These are phyloP conservation scores for Metarhizium rileyi DNA, from an alignment of 2,329 filamentous ascomycete species.

Conservation along the genomic window DNA sequence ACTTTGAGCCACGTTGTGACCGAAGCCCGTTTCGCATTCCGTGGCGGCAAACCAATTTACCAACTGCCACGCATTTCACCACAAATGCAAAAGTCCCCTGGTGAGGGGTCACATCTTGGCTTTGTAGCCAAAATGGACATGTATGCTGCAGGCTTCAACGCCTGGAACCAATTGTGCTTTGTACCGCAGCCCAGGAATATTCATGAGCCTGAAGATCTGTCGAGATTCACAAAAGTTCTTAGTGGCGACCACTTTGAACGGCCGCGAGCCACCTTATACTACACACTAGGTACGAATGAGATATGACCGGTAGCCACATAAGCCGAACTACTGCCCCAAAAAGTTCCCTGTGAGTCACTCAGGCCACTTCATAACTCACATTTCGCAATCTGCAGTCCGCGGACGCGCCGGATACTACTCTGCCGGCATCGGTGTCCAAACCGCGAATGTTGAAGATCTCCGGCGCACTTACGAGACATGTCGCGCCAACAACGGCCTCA, in stretches of 20 bases:
- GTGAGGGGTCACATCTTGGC: not conserved
- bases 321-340: not conserved
- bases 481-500: slow-evolving; percentile 3
- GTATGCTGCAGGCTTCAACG: slow-evolving; percentile 48
- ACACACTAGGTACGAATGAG: slow-evolving; percentile 35
- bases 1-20: not conserved
- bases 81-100: not conserved
- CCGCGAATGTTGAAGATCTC: not conserved
- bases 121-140: slow-evolving; percentile 31
- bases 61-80: not conserved
- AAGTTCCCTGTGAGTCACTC: not conserved
- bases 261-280: slow-evolving; percentile 28
- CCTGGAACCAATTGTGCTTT: slow-evolving; percentile 45
- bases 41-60: too few species aligned
- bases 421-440: slow-evolving; percentile 4
- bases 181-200: not conserved
- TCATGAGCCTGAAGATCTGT: slow-evolving; percentile 35
- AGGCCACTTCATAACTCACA: not conserved
- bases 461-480: not conserved
- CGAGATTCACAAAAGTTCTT: slow-evolving; percentile 33
- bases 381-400: slow-evolving; percentile 1
- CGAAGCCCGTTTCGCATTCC: not conserved
- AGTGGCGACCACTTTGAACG: slow-evolving; percentile 23
- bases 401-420: not conserved
- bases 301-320: too few species aligned